These are phyloP conservation scores for Fusarium incarnatum DNA, from an alignment of 2,329 filamentous ascomycete genomes.

Conservation along the genomic window DNA sequence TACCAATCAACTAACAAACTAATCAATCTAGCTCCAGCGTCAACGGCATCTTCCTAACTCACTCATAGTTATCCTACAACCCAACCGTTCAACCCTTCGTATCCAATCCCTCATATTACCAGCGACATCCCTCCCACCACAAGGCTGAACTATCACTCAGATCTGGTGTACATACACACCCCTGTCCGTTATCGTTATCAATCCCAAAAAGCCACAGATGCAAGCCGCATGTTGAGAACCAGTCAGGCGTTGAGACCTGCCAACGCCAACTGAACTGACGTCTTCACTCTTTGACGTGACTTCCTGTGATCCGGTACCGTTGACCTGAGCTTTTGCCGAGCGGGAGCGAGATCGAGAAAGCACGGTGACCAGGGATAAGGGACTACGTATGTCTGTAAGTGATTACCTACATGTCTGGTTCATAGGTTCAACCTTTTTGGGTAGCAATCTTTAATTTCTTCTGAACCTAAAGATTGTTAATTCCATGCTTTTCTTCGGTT, in stretches of 20 bases:
- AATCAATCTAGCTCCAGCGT: background rate
- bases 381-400: background rate
- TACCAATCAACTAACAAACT: background rate
- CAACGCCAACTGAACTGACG: conserved; percentile 33
- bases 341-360: conserved; percentile 20
- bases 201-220: conserved; percentile 35
- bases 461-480: background rate
- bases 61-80: background rate
- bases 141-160: conserved; percentile 18
- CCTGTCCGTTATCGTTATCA: conserved; percentile 11
- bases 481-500: background rate
- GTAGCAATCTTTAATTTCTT: background rate
- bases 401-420: background rate
- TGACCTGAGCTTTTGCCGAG: conserved; percentile 25
- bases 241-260: conserved; percentile 37
- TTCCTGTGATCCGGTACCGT: conserved; percentile 27
- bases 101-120: background rate
- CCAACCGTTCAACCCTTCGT: background rate
- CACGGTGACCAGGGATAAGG: background rate
- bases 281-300: conserved; percentile 4
- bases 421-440: background rate
- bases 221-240: conserved; percentile 42
- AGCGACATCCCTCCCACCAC: conserved; percentile 5
- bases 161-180: conserved; percentile 14
- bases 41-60: background rate